These are phyloP conservation scores for Aphanomyces cochlioides DNA, from an alignment of 352 stramenopile genomes.

Conservation along the genomic window DNA sequence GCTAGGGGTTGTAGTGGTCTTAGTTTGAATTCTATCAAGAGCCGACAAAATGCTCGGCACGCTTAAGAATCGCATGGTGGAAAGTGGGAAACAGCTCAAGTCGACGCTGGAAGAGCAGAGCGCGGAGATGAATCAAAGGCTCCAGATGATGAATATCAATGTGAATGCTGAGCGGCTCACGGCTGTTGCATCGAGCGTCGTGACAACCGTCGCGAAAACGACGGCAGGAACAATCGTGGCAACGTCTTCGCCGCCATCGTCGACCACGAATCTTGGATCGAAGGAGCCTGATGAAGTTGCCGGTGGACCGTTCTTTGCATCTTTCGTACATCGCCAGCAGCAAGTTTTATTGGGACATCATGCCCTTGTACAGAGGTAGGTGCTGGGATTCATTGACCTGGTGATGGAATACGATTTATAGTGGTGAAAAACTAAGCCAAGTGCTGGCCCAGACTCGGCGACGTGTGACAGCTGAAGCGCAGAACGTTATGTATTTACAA, in stretches of 20 bases:
- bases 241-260: neutral
- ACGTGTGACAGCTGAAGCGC: conserved; percentile 23
- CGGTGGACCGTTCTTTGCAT: conserved; percentile 27
- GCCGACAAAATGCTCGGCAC: conserved; percentile 17
- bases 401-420: neutral
- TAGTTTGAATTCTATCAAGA: too few relatives aligned
- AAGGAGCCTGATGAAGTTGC: conserved; percentile 27
- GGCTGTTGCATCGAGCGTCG: conserved; percentile 11
- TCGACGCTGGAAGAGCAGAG: conserved; percentile 16
- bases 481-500: conserved; percentile 25
- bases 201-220: conserved; percentile 19
- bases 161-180: conserved; percentile 16
- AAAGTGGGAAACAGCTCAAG: conserved; percentile 28
- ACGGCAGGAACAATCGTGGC: neutral
- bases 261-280: neutral
- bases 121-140: conserved; percentile 26
- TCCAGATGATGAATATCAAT: conserved; percentile 27
- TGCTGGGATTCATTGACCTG: neutral
- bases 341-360: conserved; percentile 17
- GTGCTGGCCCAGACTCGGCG: conserved; percentile 17
- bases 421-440: conserved; percentile 12
- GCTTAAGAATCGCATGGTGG: conserved; percentile 24
- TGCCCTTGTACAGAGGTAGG: conserved; percentile 16
- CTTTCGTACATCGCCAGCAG: conserved; percentile 24
- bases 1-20: too few relatives aligned